Evolutionary conservation across 176 grass and related monocot species (phyloP).

Genomic region (Puya raimondii): DNA sequence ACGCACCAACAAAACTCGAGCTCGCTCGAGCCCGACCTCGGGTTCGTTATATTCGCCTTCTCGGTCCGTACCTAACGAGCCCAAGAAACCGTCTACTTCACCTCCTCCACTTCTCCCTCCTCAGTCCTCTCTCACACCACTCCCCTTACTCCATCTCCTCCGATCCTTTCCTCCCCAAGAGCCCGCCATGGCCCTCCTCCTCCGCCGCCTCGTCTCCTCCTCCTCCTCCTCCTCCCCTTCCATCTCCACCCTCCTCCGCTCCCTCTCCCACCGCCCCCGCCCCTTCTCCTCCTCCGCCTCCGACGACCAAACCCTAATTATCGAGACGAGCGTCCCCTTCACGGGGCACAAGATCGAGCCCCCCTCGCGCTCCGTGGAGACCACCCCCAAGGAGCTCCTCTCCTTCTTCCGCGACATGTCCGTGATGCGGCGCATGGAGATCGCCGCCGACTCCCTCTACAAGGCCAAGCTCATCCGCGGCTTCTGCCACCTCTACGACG

Average conservation of each 20-base stretch:
- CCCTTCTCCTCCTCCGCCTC: slow-evolving; percentile 17
- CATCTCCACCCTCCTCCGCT: slow-evolving; percentile 28
- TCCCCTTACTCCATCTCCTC: background rate
- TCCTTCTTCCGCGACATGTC: slow-evolving; percentile 60
- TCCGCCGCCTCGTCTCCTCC: slow-evolving; percentile 19
- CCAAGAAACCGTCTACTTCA: no score
- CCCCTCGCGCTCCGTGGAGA: slow-evolving; percentile 24
- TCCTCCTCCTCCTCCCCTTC: slow-evolving; percentile 20
- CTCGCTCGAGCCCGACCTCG: no score
- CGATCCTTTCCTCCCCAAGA: background rate
- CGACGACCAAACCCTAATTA: slow-evolving; percentile 33
- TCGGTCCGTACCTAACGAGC: no score
- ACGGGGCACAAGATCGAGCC: slow-evolving; percentile 43
- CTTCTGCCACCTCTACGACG: slow-evolving; percentile 98
- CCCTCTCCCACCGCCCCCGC: slow-evolving; percentile 16
- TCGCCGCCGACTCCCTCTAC: slow-evolving; percentile 92
- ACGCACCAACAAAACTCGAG: no score
- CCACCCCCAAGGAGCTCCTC: slow-evolving; percentile 36
- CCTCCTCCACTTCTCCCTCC: background rate
- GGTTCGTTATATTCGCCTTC: no score
- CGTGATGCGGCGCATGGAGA: slow-evolving; percentile 71
- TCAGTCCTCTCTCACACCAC: background rate
- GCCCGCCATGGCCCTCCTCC: slow-evolving; percentile 38
- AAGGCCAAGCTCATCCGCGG: slow-evolving; percentile 94
- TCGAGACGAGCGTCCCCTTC: slow-evolving; percentile 72